phyloP scores from a whole-genome alignment of 768 basidiomycete species.

The Clavaria fumosa region DNA sequence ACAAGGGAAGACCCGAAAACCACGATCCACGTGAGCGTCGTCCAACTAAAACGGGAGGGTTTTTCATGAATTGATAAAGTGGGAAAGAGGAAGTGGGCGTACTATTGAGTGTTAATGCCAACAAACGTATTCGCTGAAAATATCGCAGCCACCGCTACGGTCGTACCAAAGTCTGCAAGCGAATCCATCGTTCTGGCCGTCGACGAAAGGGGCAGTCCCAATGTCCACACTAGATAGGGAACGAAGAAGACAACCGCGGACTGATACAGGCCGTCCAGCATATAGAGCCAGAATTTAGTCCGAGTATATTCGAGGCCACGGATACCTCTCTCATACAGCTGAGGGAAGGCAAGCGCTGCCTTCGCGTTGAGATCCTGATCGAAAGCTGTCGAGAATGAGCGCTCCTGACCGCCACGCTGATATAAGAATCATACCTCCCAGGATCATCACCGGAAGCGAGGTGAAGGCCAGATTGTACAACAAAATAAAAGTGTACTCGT shows the following conservation, averaged over 20 bases:
- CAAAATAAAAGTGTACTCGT: slow-evolving; percentile 87
- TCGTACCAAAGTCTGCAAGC: slow-evolving; percentile 82
- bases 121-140: slow-evolving; percentile 82
- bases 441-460: slow-evolving; percentile 76
- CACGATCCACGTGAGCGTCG: slow-evolving; percentile 70
- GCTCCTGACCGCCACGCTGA: slow-evolving; percentile 6
- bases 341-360: slow-evolving; percentile 83
- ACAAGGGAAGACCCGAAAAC: slow-evolving; percentile 67
- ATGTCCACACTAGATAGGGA: slow-evolving; percentile 59
- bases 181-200: slow-evolving; percentile 68
- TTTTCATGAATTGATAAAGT: slow-evolving; percentile 1
- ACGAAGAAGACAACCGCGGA: slow-evolving; percentile 78
- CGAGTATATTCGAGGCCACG: slow-evolving; percentile 88
- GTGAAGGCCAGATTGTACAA: slow-evolving; percentile 90
- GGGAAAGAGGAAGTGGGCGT: slow-evolving; percentile 24
- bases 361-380: slow-evolving; percentile 90
- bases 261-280: slow-evolving; percentile 90
- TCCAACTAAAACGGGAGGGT: slow-evolving; percentile 55
- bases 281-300: slow-evolving; percentile 85
- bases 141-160: slow-evolving; percentile 76
- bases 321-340: slow-evolving; percentile 92
- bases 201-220: slow-evolving; percentile 54
- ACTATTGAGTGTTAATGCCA: slow-evolving; percentile 83
- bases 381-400: slow-evolving; percentile 46
- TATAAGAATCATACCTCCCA: slow-evolving; percentile 49